Evolutionary conservation across 1,139 yeast species (phyloP).

Genomic region (Diutina mesorugosa): DNA sequence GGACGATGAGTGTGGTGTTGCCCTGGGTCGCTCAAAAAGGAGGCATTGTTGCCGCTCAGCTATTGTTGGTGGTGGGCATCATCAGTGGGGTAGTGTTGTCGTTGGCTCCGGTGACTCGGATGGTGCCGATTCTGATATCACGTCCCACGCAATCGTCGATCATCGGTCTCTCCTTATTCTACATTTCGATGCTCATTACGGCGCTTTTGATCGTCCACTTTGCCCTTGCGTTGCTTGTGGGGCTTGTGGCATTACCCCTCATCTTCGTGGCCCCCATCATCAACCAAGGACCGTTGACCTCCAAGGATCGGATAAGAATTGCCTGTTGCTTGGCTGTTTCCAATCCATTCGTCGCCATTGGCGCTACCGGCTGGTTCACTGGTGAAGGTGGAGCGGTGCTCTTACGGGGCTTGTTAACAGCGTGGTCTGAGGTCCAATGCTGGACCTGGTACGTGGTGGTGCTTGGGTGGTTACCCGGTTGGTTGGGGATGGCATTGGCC

Average conservation of each 20-base stretch:
- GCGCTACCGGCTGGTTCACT: conserved; percentile 16
- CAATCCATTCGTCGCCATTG: conserved; percentile 40
- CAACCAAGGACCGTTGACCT: not conserved
- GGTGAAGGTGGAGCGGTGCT: conserved; percentile 18
- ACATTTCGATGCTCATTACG: conserved; percentile 56
- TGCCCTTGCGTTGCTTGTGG: conserved; percentile 62
- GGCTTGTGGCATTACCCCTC: conserved; percentile 58
- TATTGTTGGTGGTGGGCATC: conserved; percentile 7
- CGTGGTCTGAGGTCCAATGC: conserved; percentile 62
- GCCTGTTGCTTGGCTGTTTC: conserved; percentile 29
- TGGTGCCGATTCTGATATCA: conserved; percentile 7
- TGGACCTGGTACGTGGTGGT: conserved; percentile 81
- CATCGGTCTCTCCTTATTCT: conserved; percentile 3
- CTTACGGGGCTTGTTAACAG: conserved; percentile 37
- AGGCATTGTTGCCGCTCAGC: conserved; percentile 3
- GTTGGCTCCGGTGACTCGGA: conserved; percentile 7
- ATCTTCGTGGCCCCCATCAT: conserved; percentile 30
- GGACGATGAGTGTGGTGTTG: conserved; percentile 14
- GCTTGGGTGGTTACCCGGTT: conserved; percentile 73
- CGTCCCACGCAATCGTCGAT: conserved; percentile 1
- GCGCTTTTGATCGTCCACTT: conserved; percentile 76
- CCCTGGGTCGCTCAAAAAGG: conserved; percentile 12
- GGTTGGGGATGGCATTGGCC: conserved; percentile 38
- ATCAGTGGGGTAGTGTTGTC: conserved; percentile 7
- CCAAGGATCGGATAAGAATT: not conserved